A percentile compares a stretch with the other conserved stretches of the same genome.
Evolutionary conservation across 2,329 filamentous ascomycete genomes (phyloP).

Genomic region (Xylaria sp.): DNA sequence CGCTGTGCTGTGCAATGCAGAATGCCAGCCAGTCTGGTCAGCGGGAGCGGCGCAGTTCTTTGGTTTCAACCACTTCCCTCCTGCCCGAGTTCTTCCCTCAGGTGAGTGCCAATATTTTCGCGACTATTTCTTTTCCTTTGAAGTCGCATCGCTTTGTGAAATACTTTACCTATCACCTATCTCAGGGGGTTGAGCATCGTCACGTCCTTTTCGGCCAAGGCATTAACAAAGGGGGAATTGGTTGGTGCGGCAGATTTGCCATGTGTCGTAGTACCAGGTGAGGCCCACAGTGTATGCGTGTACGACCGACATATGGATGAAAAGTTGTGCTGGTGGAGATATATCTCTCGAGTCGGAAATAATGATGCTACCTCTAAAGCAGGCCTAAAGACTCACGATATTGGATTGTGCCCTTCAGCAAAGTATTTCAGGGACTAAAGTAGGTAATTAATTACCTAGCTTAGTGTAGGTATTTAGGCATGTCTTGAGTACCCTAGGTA

Average conservation of each 20-base stretch:
- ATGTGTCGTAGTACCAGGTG: not conserved
- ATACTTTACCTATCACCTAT: not conserved
- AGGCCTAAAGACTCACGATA: too few species aligned
- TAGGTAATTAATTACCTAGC: too few species aligned
- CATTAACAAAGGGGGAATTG: not conserved
- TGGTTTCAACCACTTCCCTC: conserved; percentile 23
- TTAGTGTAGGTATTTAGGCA: too few species aligned
- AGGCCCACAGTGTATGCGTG: not conserved
- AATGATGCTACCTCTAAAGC: too few species aligned
- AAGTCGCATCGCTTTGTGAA: not conserved
- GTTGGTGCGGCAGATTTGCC: not conserved
- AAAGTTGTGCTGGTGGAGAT: not conserved
- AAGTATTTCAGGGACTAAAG: too few species aligned
- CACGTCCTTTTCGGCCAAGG: conserved; percentile 3
- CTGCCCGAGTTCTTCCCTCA: conserved; percentile 15
- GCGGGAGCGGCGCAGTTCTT: conserved; percentile 24
- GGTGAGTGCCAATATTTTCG: conserved; percentile 12
- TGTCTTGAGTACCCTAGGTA: too few species aligned
- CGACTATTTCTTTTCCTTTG: conserved; percentile 7
- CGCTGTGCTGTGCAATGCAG: conserved; percentile 12
- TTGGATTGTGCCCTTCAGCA: too few species aligned
- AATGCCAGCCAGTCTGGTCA: conserved; percentile 15
- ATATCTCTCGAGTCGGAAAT: not conserved
- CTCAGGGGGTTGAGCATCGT: not conserved
- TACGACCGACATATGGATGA: not conserved